These are phyloP conservation scores for Aspergillus cavernicola DNA, from an alignment of 495 filamentous ascomycete genomes.

Conservation along the genomic window DNA sequence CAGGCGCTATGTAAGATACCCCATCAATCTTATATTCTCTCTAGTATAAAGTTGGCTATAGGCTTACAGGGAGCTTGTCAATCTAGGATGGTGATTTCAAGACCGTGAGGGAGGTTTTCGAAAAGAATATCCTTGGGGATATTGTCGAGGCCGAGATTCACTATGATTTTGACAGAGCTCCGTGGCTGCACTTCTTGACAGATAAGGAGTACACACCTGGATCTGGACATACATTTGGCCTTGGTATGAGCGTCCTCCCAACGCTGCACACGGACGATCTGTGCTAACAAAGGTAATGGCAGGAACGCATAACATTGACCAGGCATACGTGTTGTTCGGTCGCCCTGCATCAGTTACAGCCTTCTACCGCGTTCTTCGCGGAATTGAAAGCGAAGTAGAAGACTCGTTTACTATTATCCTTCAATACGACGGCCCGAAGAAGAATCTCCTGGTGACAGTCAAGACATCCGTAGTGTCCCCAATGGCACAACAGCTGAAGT, in stretches of 20 bases:
- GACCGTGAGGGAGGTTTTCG: neutral
- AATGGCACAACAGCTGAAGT: constrained; percentile 1
- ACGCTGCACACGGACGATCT: neutral
- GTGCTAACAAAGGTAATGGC: neutral
- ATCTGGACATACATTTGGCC: neutral
- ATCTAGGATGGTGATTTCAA: neutral
- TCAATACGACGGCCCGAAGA: neutral
- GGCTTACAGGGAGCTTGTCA: too few species aligned
- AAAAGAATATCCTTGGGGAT: neutral
- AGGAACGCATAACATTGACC: constrained; percentile 1
- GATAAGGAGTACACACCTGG: neutral
- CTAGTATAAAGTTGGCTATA: neutral
- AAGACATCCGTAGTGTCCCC: constrained; percentile 4
- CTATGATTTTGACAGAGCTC: neutral
- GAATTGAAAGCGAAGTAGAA: neutral
- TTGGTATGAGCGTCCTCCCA: neutral
- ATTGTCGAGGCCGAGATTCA: neutral
- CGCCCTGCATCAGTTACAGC: neutral
- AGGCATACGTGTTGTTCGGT: constrained; percentile 2
- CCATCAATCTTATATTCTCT: neutral
- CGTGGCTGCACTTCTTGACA: neutral
- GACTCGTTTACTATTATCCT: constrained; percentile 5
- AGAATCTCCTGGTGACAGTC: neutral
- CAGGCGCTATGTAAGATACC: neutral
- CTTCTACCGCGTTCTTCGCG: neutral